phyloP scores from a whole-genome alignment of 352 stramenopile genomes.

The Phytopythium sindhum region DNA sequence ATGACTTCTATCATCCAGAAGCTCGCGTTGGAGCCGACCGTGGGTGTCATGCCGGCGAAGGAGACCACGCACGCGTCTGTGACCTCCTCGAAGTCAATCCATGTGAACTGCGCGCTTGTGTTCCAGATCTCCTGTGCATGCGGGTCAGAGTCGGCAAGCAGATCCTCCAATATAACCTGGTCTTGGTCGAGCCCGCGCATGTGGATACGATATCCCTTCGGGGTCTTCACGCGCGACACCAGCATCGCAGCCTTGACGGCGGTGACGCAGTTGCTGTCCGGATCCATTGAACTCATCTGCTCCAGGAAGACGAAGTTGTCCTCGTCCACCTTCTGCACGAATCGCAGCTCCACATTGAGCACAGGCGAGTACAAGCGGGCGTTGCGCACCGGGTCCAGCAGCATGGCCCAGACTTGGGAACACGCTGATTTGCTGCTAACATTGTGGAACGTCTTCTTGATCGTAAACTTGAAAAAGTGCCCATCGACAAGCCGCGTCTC shows the following conservation, averaged over 20 bases:
- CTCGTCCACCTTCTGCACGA: conserved; percentile 11
- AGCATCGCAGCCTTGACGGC: conserved; percentile 6
- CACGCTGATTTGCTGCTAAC: conserved; percentile 19
- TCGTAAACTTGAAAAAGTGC: conserved; percentile 21
- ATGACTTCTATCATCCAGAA: conserved; percentile 9
- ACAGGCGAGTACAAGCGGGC: conserved; percentile 2
- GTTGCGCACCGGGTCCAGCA: conserved; percentile 1
- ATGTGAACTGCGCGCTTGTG: not conserved
- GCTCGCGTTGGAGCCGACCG: not conserved
- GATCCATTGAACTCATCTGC: conserved; percentile 6
- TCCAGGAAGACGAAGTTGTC: conserved; percentile 9
- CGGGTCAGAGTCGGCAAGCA: not conserved
- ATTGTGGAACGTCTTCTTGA: conserved; percentile 18
- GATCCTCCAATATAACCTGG: not conserved
- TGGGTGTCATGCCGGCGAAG: conserved; percentile 7
- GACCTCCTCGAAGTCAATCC: conserved; percentile 5
- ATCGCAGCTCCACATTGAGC: not conserved
- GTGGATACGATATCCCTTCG: not conserved
- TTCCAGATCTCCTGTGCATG: not conserved
- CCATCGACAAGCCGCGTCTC: conserved; percentile 20
- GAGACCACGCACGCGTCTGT: not conserved
- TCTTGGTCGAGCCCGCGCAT: conserved; percentile 1
- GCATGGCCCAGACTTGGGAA: conserved; percentile 10
- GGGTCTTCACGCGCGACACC: conserved; percentile 1
- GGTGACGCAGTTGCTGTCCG: not conserved